Base-by-base conservation (phyloP, 768 basidiomycete species). In the Tulasnella sp. region DNA sequence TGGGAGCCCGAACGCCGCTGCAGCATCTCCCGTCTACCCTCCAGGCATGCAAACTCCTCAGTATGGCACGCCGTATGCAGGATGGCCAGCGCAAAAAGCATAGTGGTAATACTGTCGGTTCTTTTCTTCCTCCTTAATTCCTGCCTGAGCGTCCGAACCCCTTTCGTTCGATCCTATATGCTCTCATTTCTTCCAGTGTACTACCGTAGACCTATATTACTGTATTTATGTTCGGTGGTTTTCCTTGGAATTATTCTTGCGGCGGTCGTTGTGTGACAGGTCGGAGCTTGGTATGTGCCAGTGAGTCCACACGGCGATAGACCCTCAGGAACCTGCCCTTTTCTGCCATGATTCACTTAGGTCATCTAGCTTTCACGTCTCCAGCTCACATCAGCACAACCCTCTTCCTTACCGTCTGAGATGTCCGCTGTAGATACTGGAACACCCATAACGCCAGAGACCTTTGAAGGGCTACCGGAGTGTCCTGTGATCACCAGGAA, bases 201-300 rank as follows among this genome's bases (percentile, higher is more conserved):
- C 58, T 64, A 64, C 58, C 69, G 69, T 70, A 70, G 69, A 70
- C 69, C 36, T 70, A 70, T 70, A 70, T 70, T 70, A 70, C 69
- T 38, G 29, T 70, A 70, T 70, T 70, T 70, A 70, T 70, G 31
- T 64, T 64, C 58, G 29, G 31, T 12, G 58, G 58, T 64, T 34
- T 64, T 64, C 31, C 58, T 25, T 34, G 58, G 58, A 64, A 64
- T 64, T 14, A 14, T 64, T 31, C 9, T 22, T 12, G 25, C 29
- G 14, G 25, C 58, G 25, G 58, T 64, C 31, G 58, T 64, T 25
- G 58, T 34, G 58, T 64, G 58, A 64, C 15, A 34, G 25, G 31
- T 64, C 58, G 2, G 49, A 25, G 54, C 54, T 25, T 25, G 0
- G 58, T 11, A 31, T 64, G 58, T n/a, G n/a, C n/a, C n/a, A n/a